Conservation (phyloP, 495 filamentous ascomycete species). For the Polyplosphaeria fusca region DNA sequence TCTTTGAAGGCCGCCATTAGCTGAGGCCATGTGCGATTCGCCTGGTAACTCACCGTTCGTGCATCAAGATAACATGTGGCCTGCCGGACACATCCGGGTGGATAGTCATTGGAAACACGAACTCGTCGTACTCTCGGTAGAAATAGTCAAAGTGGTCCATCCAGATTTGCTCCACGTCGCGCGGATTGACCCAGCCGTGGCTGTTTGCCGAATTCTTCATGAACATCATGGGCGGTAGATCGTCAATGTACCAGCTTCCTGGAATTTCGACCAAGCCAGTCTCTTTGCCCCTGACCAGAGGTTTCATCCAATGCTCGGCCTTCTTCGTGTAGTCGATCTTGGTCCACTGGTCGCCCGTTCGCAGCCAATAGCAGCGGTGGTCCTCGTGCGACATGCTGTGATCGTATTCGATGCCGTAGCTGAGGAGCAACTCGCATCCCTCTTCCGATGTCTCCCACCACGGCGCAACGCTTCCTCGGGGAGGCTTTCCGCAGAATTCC, state of each 20-base stretch:
- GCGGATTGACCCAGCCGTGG: conserved; percentile 58
- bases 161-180: conserved; percentile 57
- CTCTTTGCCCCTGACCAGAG: conserved; percentile 45
- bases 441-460: conserved; percentile 53
- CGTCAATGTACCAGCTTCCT: conserved; percentile 56
- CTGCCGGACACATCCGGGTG: conserved; percentile 60
- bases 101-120: conserved; percentile 60
- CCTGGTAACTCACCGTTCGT: conserved; percentile 44
- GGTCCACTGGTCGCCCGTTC: conserved; percentile 47
- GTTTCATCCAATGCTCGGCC: conserved; percentile 57
- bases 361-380: conserved; percentile 55
- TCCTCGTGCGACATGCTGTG: conserved; percentile 45
- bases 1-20: conserved; percentile 19
- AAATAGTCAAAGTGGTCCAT: conserved; percentile 59
- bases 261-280: conserved; percentile 57
- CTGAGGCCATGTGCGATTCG: neutral
- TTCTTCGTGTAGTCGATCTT: conserved; percentile 53
- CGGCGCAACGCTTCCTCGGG: conserved; percentile 60
- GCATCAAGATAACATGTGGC: conserved; percentile 58
- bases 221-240: conserved; percentile 58
- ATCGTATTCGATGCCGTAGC: conserved; percentile 45
- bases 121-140: conserved; percentile 60
- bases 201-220: conserved; percentile 52
- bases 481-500: conserved; percentile 69
- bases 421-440: conserved; percentile 49